Evolutionary conservation across 2,329 filamentous ascomycete genomes (phyloP), one percentile per base, ranked within the genome.

Genomic region (Fonsecaea pedrosoi): DNA sequence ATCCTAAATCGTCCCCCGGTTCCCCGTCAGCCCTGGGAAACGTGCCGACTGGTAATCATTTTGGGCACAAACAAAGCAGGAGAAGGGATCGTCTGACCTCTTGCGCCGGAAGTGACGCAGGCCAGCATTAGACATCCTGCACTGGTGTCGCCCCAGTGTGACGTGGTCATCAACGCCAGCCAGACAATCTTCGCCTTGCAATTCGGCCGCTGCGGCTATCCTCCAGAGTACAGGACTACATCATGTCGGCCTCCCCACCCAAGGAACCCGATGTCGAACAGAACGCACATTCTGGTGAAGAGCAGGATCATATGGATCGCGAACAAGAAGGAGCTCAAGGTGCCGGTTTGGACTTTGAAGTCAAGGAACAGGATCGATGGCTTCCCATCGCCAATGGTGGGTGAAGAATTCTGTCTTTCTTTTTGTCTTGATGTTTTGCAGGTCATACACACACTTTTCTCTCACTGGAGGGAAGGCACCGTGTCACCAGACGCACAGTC

Each of bases 371-470:
- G 83, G 95, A 99, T 83, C 87, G 95, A 86, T 99, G 95, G 95
- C 88, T 99, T 80, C 95, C 95, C 80, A 99, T 99, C 87, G 95
- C 95, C 84, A 99, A 99, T 93, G 95, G 95, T 99, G 87, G 87
- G 95, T 95, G 75, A 79, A 53, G 12, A 62, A 25, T 2, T 25
- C 34, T 60, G 15, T 60, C n/a, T 45, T 50, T 55, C 75, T 77
- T 77, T 74, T 73, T 73, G 73, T 66, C 64, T 72, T 42, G 48
- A 53, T 40, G 32, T 45, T 30, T 50, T 50, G 18, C 8, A 50
- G 45, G 21, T 9, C 45, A 50, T 25, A 50, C 45, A 25, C 45
- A 12, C 18, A 50, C 4, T 15, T 42, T 25, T 50, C 25, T 50
- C 18, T 25, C 45, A 25, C 45, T 50, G 45, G 45, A 50, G 45